Percentiles rank a stretch among this genome's conserved stretches.
These are phyloP conservation scores for Solanum peruvianum DNA, from an alignment of 257 asterid species.

Conservation along the genomic window DNA sequence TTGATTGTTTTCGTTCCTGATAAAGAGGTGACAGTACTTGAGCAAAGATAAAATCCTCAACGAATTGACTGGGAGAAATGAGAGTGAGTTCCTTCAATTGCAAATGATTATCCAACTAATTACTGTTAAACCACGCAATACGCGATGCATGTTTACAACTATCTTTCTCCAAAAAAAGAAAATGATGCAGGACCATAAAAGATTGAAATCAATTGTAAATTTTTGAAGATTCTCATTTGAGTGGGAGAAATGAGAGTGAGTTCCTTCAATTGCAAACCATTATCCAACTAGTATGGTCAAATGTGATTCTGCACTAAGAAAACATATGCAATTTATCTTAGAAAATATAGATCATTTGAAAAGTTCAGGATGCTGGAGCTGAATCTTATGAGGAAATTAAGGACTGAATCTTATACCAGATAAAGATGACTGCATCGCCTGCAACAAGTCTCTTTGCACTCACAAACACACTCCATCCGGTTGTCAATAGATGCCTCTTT, in stretches of 20 bases:
- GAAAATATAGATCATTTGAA: background rate
- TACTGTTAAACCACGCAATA: background rate
- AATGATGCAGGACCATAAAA: background rate
- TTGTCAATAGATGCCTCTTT: slow-evolving; percentile 92
- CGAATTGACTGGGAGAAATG: background rate
- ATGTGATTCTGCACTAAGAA: background rate
- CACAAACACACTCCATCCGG: slow-evolving; percentile 97
- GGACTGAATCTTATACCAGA: slow-evolving; percentile 47
- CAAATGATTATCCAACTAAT: background rate
- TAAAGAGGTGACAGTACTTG: background rate
- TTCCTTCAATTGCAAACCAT: background rate
- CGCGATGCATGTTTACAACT: background rate
- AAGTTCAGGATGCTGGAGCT: background rate
- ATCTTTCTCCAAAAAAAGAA: background rate
- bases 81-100: background rate
- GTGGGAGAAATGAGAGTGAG: background rate
- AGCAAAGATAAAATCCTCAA: background rate
- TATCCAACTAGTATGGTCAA: background rate
- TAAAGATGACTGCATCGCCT: slow-evolving; percentile 93
- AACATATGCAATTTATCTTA: background rate
- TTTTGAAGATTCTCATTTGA: background rate
- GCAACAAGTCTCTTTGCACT: slow-evolving; percentile 94
- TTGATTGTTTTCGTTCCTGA: slow-evolving; percentile 84
- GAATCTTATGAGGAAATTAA: background rate
- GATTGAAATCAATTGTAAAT: background rate